Conservation (phyloP, 2,329 filamentous ascomycete genomes). For the Claviceps sp. region DNA sequence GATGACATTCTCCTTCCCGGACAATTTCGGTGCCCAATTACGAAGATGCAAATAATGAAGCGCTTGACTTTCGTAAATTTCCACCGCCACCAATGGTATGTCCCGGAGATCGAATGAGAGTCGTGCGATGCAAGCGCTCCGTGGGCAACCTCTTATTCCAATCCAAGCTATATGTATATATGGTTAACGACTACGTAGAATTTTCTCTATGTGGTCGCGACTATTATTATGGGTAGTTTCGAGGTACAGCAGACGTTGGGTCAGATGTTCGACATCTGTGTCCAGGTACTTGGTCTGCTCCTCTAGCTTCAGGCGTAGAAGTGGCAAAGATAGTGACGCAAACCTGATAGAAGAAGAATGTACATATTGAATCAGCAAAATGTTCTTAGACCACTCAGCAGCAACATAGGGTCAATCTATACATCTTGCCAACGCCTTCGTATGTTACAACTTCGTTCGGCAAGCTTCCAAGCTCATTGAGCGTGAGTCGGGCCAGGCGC, state of each 20-base stretch:
- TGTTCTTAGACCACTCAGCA: background rate
- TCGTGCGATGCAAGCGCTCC: no score
- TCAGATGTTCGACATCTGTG: conserved; percentile 63
- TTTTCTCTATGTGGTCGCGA: conserved; percentile 78
- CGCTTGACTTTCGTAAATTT: no score
- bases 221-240: conserved; percentile 95
- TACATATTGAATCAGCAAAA: background rate
- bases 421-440: conserved; percentile 97
- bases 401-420: conserved; percentile 19
- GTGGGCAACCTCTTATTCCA: no score
- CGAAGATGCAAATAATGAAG: no score
- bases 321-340: conserved; percentile 58
- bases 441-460: conserved; percentile 70
- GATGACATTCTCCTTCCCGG: no score
- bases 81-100: no score
- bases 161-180: no score
- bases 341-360: conserved; percentile 50
- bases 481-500: conserved; percentile 76
- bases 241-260: conserved; percentile 83
- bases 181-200: conserved; percentile 45
- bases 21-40: no score
- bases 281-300: conserved; percentile 63
- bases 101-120: no score
- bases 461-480: conserved; percentile 66
- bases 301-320: conserved; percentile 63